A percentile compares a stretch with the other conserved stretches of the same genome.
Evolutionary conservation across 2,329 filamentous ascomycete genomes (phyloP).

Genomic region (Colletotrichum coccodes): DNA sequence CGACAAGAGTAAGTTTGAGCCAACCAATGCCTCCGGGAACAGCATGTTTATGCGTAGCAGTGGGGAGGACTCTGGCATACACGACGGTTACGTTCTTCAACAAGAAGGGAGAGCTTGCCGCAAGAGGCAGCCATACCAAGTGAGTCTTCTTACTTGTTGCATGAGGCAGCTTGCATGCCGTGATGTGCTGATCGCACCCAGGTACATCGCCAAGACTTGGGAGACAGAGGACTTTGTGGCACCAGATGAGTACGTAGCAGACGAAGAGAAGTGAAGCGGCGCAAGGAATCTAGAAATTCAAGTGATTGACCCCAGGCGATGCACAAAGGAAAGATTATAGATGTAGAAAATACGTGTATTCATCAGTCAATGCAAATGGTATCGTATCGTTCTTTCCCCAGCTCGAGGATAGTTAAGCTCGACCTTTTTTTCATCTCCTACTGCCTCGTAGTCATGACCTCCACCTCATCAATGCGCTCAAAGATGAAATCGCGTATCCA

Average conservation of each 20-base stretch:
- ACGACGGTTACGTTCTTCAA: slow-evolving; percentile 70
- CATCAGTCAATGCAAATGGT: not conserved
- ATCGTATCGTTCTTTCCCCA: too few species aligned
- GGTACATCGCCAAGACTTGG: slow-evolving; percentile 54
- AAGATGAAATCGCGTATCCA: too few species aligned
- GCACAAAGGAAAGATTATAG: not conserved
- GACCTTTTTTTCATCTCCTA: not conserved
- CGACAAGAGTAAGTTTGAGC: slow-evolving; percentile 64
- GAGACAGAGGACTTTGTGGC: slow-evolving; percentile 49
- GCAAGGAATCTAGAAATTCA: rapidly evolving
- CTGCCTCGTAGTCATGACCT: too few species aligned
- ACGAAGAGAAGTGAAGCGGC: slow-evolving; percentile 38
- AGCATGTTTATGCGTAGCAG: slow-evolving; percentile 43
- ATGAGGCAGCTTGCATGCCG: not conserved
- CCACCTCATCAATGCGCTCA: not conserved
- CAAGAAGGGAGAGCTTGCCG: slow-evolving; percentile 66
- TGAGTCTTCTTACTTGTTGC: slow-evolving; percentile 47
- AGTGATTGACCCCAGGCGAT: not conserved
- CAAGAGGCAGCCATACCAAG: slow-evolving; percentile 75
- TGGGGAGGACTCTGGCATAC: slow-evolving; percentile 72
- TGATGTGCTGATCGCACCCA: slow-evolving; percentile 33
- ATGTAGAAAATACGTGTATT: not conserved
- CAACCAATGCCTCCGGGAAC: too few species aligned
- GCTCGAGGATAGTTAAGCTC: too few species aligned
- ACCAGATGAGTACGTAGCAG: slow-evolving; percentile 43